Percentiles rank a stretch among this genome's conserved stretches.
Conservation (phyloP, 441 rosid genomes). For the Populus trichocarpa region DNA sequence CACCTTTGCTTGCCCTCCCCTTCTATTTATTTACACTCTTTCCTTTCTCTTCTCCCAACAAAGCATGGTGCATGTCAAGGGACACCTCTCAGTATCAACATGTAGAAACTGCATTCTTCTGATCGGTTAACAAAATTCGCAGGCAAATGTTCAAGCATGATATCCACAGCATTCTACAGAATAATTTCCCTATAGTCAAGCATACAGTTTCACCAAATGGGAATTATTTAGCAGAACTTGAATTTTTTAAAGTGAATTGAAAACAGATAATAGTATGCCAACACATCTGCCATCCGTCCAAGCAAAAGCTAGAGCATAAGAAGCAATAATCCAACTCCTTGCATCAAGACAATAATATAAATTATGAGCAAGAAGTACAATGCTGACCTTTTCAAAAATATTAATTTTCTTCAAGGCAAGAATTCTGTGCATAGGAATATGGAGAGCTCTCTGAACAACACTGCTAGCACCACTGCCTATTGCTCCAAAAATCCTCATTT, state of each 20-base stretch:
- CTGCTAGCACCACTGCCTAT: conserved; percentile 96
- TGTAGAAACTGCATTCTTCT: background rate
- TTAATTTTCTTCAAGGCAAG: conserved; percentile 86
- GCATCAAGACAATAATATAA: background rate
- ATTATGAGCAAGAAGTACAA: background rate
- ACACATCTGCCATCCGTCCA: background rate
- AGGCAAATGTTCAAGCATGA: background rate
- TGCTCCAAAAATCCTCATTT: conserved; percentile 87
- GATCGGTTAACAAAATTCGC: background rate
- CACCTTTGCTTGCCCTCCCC: background rate
- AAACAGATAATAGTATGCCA: background rate
- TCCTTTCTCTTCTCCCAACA: too few species aligned
- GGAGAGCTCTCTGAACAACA: conserved; percentile 89
- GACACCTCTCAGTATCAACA: background rate
- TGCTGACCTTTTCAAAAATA: conserved; percentile 76
- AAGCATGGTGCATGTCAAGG: background rate
- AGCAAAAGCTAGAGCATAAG: background rate
- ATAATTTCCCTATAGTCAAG: background rate
- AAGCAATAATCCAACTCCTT: background rate
- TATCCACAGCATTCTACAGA: background rate
- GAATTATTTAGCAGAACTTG: background rate
- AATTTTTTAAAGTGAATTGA: background rate
- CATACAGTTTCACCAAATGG: background rate
- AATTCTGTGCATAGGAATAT: conserved; percentile 70
- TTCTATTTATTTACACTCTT: background rate